These are phyloP conservation scores for Penicillium capsulatum DNA, from an alignment of 2,329 filamentous ascomycete genomes.

Conservation along the genomic window DNA sequence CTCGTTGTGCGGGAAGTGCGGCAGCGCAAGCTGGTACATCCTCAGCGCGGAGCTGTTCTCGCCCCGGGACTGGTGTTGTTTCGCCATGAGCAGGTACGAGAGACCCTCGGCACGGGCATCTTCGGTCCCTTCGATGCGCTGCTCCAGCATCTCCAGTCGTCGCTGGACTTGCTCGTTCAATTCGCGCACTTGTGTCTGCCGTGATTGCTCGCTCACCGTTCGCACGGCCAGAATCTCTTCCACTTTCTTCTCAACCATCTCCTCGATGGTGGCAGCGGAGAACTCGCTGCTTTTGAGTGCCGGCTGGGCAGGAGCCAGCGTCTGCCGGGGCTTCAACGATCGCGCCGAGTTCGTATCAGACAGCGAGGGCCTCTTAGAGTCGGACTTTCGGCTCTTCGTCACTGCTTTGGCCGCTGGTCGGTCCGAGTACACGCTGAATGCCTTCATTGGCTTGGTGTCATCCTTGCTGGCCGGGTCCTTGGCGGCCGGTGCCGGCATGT, in stretches of 20 bases:
- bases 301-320: slow-evolving; percentile 25
- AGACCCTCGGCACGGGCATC: slow-evolving; percentile 77
- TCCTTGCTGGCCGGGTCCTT: slow-evolving; percentile 51
- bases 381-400: slow-evolving; percentile 37
- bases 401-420: slow-evolving; percentile 48
- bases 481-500: slow-evolving; percentile 54
- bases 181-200: slow-evolving; percentile 44
- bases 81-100: slow-evolving; percentile 81
- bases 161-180: slow-evolving; percentile 74
- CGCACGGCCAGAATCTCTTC: slow-evolving; percentile 82
- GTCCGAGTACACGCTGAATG: slow-evolving; percentile 84
- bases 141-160: slow-evolving; percentile 77
- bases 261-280: slow-evolving; percentile 74
- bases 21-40: slow-evolving; percentile 80
- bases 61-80: slow-evolving; percentile 80
- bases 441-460: slow-evolving; percentile 71
- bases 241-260: slow-evolving; percentile 87
- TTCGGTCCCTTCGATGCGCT: slow-evolving; percentile 73
- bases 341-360: slow-evolving; percentile 37
- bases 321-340: slow-evolving; percentile 48
- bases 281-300: slow-evolving; percentile 49
- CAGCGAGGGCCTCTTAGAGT: slow-evolving; percentile 45
- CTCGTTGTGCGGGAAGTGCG: slow-evolving; percentile 79
- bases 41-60: slow-evolving; percentile 73
- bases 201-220: slow-evolving; percentile 54